Percentiles rank a stretch among this genome's conserved stretches.
Evolutionary conservation across 805 yeast genomes (phyloP).

Genomic region (Cyberlindnera amylophila): DNA sequence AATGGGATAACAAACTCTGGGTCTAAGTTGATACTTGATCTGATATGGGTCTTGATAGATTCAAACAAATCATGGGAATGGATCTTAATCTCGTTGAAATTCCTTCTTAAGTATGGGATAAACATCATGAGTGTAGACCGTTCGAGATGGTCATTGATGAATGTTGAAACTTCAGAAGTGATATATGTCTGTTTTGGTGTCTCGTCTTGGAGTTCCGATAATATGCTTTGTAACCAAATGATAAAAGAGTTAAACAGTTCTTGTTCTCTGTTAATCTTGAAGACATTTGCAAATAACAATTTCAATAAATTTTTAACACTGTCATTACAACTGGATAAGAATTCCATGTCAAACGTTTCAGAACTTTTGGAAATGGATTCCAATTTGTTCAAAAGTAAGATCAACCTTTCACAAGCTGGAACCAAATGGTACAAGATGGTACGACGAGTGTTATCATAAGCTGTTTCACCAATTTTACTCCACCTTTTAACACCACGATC

Average conservation of each 20-base stretch:
- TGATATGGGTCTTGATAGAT: conserved; percentile 13
- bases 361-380: conserved; percentile 37
- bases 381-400: conserved; percentile 42
- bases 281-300: conserved; percentile 33
- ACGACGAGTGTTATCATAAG: conserved; percentile 49
- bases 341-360: neutral
- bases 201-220: conserved; percentile 29
- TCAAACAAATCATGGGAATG: conserved; percentile 22
- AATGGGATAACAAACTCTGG: conserved; percentile 6
- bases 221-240: conserved; percentile 36
- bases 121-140: conserved; percentile 21
- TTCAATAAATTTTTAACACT: conserved; percentile 27
- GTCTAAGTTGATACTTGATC: conserved; percentile 2
- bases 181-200: conserved; percentile 14
- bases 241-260: conserved; percentile 40
- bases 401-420: conserved; percentile 52
- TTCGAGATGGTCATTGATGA: conserved; percentile 25
- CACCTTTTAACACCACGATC: conserved; percentile 61
- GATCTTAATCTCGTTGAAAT: conserved; percentile 23
- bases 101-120: conserved; percentile 22
- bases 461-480: conserved; percentile 44
- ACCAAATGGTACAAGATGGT: conserved; percentile 45
- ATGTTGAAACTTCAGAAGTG: conserved; percentile 27
- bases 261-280: conserved; percentile 44
- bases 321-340: conserved; percentile 8